A percentile compares a stretch with the other conserved stretches of the same genome.
phyloP scores from a whole-genome alignment of 2,329 filamentous ascomycete genomes.

The Aspergillus transmontanensis region DNA sequence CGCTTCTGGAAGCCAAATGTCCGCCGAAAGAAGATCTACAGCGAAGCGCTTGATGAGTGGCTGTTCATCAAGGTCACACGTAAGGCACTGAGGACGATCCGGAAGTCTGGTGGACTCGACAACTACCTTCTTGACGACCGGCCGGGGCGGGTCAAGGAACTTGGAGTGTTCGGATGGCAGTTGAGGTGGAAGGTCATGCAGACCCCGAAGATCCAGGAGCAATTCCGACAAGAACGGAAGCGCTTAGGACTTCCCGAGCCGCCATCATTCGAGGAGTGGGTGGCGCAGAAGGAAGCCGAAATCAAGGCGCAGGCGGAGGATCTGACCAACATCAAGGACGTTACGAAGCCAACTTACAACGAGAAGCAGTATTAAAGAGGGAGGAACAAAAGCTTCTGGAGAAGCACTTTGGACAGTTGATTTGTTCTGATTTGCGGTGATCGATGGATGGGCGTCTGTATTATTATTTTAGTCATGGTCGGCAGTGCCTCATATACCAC shows the following conservation, averaged over 20 bases:
- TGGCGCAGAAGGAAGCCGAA: conserved; percentile 46
- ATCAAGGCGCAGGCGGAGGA: conserved; percentile 42
- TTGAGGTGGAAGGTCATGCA: conserved; percentile 90
- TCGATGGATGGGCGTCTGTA: conserved; percentile 21
- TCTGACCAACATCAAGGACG: conserved; percentile 34
- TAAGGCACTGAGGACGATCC: conserved; percentile 60
- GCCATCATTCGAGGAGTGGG: conserved; percentile 45
- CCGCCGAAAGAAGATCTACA: conserved; percentile 49
- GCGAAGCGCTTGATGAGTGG: conserved; percentile 45
- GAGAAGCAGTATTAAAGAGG: conserved; percentile 29
- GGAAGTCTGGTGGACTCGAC: conserved; percentile 86
- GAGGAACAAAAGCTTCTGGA: conserved; percentile 7
- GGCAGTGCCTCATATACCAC: conserved; percentile 10
- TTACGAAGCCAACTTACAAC: conserved; percentile 35
- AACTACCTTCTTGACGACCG: conserved; percentile 86
- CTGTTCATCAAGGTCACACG: conserved; percentile 51
- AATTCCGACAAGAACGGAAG: conserved; percentile 66
- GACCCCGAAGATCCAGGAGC: conserved; percentile 65
- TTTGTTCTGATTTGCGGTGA: conserved; percentile 10
- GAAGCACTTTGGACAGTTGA: conserved; percentile 1
- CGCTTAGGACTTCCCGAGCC: conserved; percentile 65
- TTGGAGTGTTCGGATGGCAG: conserved; percentile 88
- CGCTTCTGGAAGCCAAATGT: conserved; percentile 54
- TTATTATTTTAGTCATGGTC: conserved; percentile 21
- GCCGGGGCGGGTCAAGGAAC: conserved; percentile 74